Evolutionary conservation across 225 moss, liverwort and hornwort species (phyloP).

Genomic region (Pleurozium schreberi): DNA sequence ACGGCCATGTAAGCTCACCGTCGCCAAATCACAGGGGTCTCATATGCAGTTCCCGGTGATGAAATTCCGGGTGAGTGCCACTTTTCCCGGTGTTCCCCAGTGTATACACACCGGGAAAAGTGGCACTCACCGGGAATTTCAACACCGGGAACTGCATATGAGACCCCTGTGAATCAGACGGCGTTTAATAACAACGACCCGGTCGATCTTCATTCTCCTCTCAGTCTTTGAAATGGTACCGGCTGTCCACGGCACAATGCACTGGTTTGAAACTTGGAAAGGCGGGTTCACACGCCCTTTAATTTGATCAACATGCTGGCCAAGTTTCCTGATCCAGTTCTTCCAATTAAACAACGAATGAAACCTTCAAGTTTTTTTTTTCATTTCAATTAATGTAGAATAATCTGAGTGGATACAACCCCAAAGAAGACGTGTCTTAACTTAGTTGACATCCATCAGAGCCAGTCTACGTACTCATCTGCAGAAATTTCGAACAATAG

Average conservation of each 20-base stretch:
- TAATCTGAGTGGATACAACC: neutral
- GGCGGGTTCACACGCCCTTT: neutral
- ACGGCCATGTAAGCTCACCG: neutral
- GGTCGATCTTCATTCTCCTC: neutral
- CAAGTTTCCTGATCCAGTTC: neutral
- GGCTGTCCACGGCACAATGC: neutral
- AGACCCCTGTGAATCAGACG: no score
- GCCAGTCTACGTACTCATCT: neutral
- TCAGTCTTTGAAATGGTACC: neutral
- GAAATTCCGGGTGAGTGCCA: no score
- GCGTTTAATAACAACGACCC: neutral
- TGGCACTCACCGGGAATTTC: no score
- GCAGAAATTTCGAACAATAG: neutral
- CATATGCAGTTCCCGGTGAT: no score
- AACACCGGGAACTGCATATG: no score
- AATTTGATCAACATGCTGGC: neutral
- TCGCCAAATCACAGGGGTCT: neutral
- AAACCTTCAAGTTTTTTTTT: neutral
- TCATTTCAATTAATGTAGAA: neutral
- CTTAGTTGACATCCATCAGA: neutral
- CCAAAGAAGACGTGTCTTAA: neutral
- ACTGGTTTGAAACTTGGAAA: neutral
- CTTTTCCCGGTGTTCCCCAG: no score
- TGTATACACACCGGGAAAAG: no score
- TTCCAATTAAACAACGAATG: neutral